Base-by-base conservation (phyloP, 1,139 yeast genomes). In the Pichia sp. region DNA sequence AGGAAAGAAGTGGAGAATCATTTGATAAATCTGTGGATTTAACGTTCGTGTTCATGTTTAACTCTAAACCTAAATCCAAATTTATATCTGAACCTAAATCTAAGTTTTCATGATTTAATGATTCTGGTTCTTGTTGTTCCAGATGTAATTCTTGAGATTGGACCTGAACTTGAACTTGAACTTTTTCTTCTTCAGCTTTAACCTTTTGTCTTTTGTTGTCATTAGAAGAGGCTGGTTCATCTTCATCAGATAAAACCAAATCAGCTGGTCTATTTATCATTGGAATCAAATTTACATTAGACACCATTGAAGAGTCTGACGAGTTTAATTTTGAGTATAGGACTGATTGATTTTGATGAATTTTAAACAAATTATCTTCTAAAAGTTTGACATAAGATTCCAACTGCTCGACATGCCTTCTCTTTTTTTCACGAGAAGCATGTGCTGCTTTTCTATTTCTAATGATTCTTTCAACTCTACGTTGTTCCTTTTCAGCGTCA, bases 401-500 rank as follows among this genome's bases (percentile, higher is more conserved):
- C 58, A 92, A 74, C 56, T 80, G 82, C 66, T 89, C 96, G 53
- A 92, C 85, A 65, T 90, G 96, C 64, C 82, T 80, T 63, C 97
- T 79, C 77, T 92, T 92, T 79, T 90, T 90, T 65, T 92, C 98
- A 56, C 98, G 79, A 30, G 96, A 86, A 43, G 96, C 96, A 65
- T 92, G 97, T 42, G 98, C 98, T 24, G 98, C 97, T 64, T 92
- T 85, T 61, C 98, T 80, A 67, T 92, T 92, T 64, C 98, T 79
- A 64, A 92, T 74, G 48, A 92, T 89, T 51, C 98, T 74, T 69
- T 92, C 97, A 46, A 90, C 80, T 47, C 96, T 78, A 55, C 98
- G 83, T 68, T 90, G 97, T 68, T 92, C 97, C 71, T 90, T 92
- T 70, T 92, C 98, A 68, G 90, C 97, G 60, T 86, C 80, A 39